Conservation (phyloP, 148 eudicot species). For the Chenopodium album region DNA sequence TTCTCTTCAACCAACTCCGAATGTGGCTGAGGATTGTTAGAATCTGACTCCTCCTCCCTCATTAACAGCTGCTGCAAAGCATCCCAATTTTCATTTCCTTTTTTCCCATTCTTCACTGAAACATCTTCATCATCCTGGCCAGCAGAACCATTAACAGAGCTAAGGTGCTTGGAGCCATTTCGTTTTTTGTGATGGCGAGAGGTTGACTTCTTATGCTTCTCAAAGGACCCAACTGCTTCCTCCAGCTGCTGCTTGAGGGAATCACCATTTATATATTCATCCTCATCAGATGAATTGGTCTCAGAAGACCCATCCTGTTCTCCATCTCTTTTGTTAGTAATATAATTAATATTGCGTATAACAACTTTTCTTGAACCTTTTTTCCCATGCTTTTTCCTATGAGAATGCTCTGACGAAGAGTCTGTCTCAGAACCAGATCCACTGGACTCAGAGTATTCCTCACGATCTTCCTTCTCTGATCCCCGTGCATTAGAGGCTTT, state of each 20-base stretch:
- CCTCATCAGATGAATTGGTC: conserved; percentile 53
- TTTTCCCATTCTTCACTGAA: conserved; percentile 28
- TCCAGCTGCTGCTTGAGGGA: conserved; percentile 60
- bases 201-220: conserved; percentile 41
- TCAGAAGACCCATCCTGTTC: conserved; percentile 42
- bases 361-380: conserved; percentile 66
- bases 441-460: conserved; percentile 35
- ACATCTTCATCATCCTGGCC: conserved; percentile 30
- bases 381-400: conserved; percentile 48
- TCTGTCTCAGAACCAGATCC: conserved; percentile 51
- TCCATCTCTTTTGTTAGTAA: conserved; percentile 54
- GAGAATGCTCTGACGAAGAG: conserved; percentile 36
- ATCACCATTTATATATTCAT: conserved; percentile 42
- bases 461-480: conserved; percentile 34
- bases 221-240: conserved; percentile 64
- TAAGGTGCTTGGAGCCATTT: conserved; percentile 38
- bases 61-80: conserved; percentile 67
- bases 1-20: conserved; percentile 35
- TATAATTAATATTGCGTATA: conserved; percentile 76
- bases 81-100: conserved; percentile 66
- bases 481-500: conserved; percentile 38
- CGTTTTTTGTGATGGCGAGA: conserved; percentile 38
- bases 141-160: conserved; percentile 27
- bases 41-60: conserved; percentile 53
- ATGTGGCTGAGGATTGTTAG: conserved; percentile 27